Percentiles rank a stretch among this genome's conserved stretches.
These are phyloP conservation scores for Teratosphaeria epicoccoides DNA, from an alignment of 2,329 filamentous ascomycete species.

Conservation along the genomic window DNA sequence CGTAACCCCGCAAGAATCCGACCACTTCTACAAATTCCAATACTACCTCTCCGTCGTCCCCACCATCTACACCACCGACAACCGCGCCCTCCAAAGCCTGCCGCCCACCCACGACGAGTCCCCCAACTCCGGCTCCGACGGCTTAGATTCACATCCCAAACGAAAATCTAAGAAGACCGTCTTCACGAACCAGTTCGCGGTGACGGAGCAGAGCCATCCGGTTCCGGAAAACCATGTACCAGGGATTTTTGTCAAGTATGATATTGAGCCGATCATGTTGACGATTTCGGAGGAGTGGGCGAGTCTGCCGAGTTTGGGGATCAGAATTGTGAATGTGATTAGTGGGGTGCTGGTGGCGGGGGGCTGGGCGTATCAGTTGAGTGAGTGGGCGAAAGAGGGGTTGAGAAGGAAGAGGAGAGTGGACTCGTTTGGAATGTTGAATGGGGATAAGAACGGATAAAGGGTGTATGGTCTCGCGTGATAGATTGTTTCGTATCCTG, in stretches of 20 bases:
- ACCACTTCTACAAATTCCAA: conserved; percentile 90
- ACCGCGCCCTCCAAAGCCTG: conserved; percentile 30
- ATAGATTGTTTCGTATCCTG: neutral
- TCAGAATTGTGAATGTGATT: conserved; percentile 83
- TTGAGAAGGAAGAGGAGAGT: conserved; percentile 1
- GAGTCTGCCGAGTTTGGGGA: conserved; percentile 60
- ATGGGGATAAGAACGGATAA: conserved; percentile 7
- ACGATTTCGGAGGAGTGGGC: conserved; percentile 74
- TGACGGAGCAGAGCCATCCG: conserved; percentile 71
- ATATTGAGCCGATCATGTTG: conserved; percentile 90
- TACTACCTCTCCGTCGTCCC: conserved; percentile 95
- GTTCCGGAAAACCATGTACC: conserved; percentile 63
- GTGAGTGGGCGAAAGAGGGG: conserved; percentile 55
- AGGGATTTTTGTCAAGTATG: conserved; percentile 96
- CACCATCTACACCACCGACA: conserved; percentile 64
- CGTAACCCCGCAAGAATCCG: conserved; percentile 41
- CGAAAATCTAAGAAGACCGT: conserved; percentile 48
- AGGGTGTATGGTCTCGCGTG: neutral
- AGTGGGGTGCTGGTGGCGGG: conserved; percentile 85
- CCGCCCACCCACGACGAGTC: conserved; percentile 29
- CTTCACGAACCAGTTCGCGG: conserved; percentile 94
- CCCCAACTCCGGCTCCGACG: conserved; percentile 29
- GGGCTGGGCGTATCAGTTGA: conserved; percentile 83
- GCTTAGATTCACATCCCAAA: conserved; percentile 23
- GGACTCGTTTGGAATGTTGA: conserved; percentile 23